These are phyloP conservation scores for Colletotrichum coccodes DNA, from an alignment of 2,329 filamentous ascomycete genomes.

Conservation along the genomic window DNA sequence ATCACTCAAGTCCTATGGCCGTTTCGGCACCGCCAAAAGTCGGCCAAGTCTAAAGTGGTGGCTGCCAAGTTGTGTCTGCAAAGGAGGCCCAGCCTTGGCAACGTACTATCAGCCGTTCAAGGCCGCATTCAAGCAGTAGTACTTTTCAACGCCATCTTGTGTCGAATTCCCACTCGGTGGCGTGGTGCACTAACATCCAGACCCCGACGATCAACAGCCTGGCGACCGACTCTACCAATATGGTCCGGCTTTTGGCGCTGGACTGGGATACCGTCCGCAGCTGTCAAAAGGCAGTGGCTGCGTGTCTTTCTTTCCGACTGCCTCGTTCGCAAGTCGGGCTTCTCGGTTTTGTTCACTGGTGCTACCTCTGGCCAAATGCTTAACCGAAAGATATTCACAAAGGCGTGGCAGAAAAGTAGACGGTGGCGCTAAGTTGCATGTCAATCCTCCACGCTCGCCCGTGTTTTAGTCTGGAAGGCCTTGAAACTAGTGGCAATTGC, in stretches of 20 bases:
- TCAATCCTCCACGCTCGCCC: constrained; percentile 5
- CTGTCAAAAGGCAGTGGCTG: constrained; percentile 12
- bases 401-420: neutral
- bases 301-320: constrained; percentile 3
- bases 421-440: constrained; percentile 3
- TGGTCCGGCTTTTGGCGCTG: constrained; percentile 1
- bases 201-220: constrained; percentile 14
- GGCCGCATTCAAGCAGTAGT: constrained; percentile 8
- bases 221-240: neutral
- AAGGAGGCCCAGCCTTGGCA: neutral
- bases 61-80: neutral
- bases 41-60: neutral
- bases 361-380: neutral
- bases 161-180: neutral
- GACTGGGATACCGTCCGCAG: constrained; percentile 6
- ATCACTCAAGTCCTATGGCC: neutral
- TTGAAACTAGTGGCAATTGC: constrained; percentile 14
- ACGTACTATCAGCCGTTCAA: neutral
- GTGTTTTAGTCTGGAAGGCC: neutral
- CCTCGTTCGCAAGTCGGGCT: neutral
- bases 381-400: neutral
- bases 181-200: neutral
- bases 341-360: neutral
- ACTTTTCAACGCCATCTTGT: neutral
- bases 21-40: neutral